A percentile compares a stretch with the other conserved stretches of the same genome.
These are phyloP conservation scores for Peronosclerospora sorghi DNA, from an alignment of 352 stramenopile genomes.

Conservation along the genomic window DNA sequence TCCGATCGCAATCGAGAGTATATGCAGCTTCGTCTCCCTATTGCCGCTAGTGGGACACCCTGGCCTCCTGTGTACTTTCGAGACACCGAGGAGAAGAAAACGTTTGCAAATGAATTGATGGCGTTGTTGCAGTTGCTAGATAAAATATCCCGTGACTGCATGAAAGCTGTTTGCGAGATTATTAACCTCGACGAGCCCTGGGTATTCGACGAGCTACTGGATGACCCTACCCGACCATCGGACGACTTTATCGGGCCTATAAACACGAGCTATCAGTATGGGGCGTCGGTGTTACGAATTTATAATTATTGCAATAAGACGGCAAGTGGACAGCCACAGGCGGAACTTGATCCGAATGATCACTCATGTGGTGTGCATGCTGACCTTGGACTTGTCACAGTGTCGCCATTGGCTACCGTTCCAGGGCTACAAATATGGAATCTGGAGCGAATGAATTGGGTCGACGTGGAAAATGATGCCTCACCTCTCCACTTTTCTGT, in stretches of 20 bases:
- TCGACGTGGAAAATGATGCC: slow-evolving; percentile 59
- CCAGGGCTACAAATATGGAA: slow-evolving; percentile 82
- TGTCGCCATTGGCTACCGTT: slow-evolving; percentile 63
- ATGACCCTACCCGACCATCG: slow-evolving; percentile 33
- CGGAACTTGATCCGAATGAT: slow-evolving; percentile 35
- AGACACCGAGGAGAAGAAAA: slow-evolving; percentile 21
- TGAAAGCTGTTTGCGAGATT: slow-evolving; percentile 60
- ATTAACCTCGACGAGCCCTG: slow-evolving; percentile 54
- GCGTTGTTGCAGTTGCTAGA: slow-evolving; percentile 49
- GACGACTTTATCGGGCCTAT: slow-evolving; percentile 13
- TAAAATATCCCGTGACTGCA: slow-evolving; percentile 55
- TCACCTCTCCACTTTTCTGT: slow-evolving; percentile 58
- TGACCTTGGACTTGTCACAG: slow-evolving; percentile 67
- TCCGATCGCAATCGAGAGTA: slow-evolving; percentile 67
- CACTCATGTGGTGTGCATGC: slow-evolving; percentile 68
- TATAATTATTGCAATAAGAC: slow-evolving; percentile 82
- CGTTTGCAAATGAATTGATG: slow-evolving; percentile 54
- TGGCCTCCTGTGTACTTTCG: slow-evolving; percentile 66
- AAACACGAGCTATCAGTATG: slow-evolving; percentile 63
- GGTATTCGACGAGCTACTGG: slow-evolving; percentile 57
- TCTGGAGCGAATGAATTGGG: slow-evolving; percentile 73
- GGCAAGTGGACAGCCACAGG: neutral
- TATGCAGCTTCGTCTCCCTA: slow-evolving; percentile 55
- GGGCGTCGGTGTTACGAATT: slow-evolving; percentile 66
- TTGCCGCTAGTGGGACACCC: slow-evolving; percentile 53